These are phyloP conservation scores for Ogataea minuta DNA, from an alignment of 805 yeast genomes.

Conservation along the genomic window DNA sequence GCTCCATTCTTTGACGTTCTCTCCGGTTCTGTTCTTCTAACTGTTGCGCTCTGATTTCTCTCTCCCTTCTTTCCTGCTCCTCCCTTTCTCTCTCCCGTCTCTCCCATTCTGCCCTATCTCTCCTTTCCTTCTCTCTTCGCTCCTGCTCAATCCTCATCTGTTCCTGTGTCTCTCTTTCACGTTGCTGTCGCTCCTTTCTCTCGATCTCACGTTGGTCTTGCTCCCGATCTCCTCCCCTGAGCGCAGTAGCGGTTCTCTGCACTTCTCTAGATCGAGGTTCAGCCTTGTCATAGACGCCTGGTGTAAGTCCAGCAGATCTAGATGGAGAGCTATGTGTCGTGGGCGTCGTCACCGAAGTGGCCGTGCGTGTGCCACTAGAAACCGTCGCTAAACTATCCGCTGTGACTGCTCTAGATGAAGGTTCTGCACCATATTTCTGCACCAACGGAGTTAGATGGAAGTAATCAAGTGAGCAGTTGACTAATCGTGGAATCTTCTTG, in stretches of 20 bases:
- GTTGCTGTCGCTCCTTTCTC: conserved; percentile 1
- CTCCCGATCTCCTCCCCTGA: conserved; percentile 8
- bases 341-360: conserved; percentile 14
- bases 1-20: conserved; percentile 3
- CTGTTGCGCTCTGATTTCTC: conserved; percentile 1
- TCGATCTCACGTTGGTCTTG: background rate
- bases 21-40: conserved; percentile 1
- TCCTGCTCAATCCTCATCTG: conserved; percentile 2
- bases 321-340: conserved; percentile 7
- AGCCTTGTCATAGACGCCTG: background rate
- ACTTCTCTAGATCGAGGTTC: conserved; percentile 3
- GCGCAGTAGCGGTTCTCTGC: conserved; percentile 4
- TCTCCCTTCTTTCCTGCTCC: background rate
- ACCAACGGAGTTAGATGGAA: conserved; percentile 29
- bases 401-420: conserved; percentile 12
- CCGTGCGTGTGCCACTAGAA: conserved; percentile 12
- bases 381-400: conserved; percentile 11
- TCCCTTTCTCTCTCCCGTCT: background rate
- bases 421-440: conserved; percentile 8
- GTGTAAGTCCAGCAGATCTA: background rate
- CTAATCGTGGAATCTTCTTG: conserved; percentile 45
- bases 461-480: conserved; percentile 45
- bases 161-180: background rate
- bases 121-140: conserved; percentile 1
- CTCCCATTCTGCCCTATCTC: conserved; percentile 1